Base-by-base conservation (phyloP, 192 early-diverging fungal genomes). In the Gamsiella multidivaricata region DNA sequence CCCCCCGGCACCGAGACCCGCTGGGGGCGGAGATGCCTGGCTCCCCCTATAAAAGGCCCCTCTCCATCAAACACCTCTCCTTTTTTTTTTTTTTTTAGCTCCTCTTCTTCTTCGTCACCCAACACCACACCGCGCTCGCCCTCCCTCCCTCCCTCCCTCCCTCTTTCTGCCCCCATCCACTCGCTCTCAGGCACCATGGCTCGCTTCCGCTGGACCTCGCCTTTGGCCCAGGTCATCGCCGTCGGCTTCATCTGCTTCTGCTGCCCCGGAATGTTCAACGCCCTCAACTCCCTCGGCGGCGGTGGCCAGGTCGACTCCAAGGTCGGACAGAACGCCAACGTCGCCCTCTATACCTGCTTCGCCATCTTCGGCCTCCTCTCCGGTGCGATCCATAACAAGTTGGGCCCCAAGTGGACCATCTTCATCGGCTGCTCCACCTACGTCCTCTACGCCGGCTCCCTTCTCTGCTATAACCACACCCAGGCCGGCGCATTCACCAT, bases 201-300 rank as follows among this genome's bases (percentile, higher is more conserved):
- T 59, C 36, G 63, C 49, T 62, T 70, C 69, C 54, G 79, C 37
- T 84, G 85, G 81, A 84, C 83, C 69, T 87, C 86, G 51, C 84
- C 90, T 34, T 64, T 90, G 81, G 86, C 86, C 42, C 92, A 93
- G 75, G 85, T 93, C 61, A 70, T 88, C 64, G 79, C 92, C 25
- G 82, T 93, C 28, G 88, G 90, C 50, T 81, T 93, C 34, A 84
- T 93, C 15, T 91, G 89, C 72, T 89, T 92, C 61, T 86, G 88
- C 47, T 90, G 91, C 49, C 91, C 92, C 5, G 91, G 92, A n/a
- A 92, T 92, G 89, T 91, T 91, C 78, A 92, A 92, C 52, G 89
- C 89, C 43, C 65, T 91, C 20, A 70, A 70, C 43, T 70, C 69
- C 1, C 80, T 89, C 70, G 90, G 90, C 37, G 90, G 87, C 60